phyloP scores from a whole-genome alignment of 2,329 filamentous ascomycete genomes.

The Ambrosiella xylebori region DNA sequence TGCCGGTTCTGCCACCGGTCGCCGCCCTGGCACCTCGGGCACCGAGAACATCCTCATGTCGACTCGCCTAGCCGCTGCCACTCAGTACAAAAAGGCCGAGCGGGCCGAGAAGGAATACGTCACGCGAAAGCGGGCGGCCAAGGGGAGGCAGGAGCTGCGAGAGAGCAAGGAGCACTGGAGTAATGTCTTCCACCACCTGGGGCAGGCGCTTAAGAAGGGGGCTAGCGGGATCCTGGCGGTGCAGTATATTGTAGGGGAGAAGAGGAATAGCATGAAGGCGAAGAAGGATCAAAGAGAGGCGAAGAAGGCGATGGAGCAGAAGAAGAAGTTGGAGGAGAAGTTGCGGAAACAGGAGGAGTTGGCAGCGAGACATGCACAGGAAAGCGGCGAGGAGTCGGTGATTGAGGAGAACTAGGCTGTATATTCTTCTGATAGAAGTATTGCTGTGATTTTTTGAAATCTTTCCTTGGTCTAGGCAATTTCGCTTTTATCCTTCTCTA shows the following conservation, averaged over 20 bases:
- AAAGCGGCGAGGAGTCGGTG: not conserved
- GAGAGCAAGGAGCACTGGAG: slow-evolving; percentile 25
- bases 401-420: not conserved
- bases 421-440: not conserved
- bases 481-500: not conserved
- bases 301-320: slow-evolving; percentile 20
- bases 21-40: slow-evolving; percentile 25
- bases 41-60: slow-evolving; percentile 26
- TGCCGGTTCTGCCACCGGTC: not conserved
- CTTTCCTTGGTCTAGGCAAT: not conserved
- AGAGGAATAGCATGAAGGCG: slow-evolving; percentile 19
- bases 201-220: slow-evolving; percentile 19
- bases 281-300: slow-evolving; percentile 19
- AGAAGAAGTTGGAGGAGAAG: slow-evolving; percentile 22
- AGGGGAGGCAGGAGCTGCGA: slow-evolving; percentile 22
- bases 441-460: not conserved
- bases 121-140: slow-evolving; percentile 24
- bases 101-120: slow-evolving; percentile 26
- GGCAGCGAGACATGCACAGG: slow-evolving; percentile 8
- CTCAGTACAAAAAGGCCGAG: slow-evolving; percentile 23
- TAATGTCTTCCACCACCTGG: slow-evolving; percentile 23
- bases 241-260: slow-evolving; percentile 23
- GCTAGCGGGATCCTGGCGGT: slow-evolving; percentile 19
- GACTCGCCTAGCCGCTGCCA: slow-evolving; percentile 23
- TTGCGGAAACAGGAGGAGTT: slow-evolving; percentile 16